A percentile compares a stretch with the other conserved stretches of the same genome.
Conservation (phyloP, 78 protist genomes). For the Parvularia atlantis region DNA sequence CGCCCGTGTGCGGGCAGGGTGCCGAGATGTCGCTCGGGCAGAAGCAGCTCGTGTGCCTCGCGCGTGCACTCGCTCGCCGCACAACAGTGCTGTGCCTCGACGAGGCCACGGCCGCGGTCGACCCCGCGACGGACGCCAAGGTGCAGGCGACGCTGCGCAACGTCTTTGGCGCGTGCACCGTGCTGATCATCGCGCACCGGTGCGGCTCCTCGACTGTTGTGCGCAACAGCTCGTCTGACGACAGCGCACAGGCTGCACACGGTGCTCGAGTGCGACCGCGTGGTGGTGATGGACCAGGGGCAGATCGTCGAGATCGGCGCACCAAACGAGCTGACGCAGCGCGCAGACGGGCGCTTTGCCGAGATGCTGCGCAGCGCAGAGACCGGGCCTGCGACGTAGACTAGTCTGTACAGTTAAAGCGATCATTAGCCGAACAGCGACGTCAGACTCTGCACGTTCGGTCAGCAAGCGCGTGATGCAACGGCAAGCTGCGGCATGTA, state of each 20-base stretch:
- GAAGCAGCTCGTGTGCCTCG: conserved; percentile 61
- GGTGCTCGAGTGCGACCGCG: conserved; percentile 49
- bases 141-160: conserved; percentile 52
- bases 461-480: too few relatives aligned
- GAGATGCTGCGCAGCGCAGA: too few relatives aligned
- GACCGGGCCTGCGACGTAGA: too few relatives aligned
- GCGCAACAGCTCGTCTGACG: too few relatives aligned
- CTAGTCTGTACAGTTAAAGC: too few relatives aligned
- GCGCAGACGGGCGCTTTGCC: too few relatives aligned
- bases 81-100: conserved; percentile 20
- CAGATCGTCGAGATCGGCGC: conserved; percentile 29
- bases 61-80: conserved; percentile 67
- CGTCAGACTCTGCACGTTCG: too few relatives aligned
- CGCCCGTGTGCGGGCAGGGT: conserved; percentile 66
- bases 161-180: conserved; percentile 50
- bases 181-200: conserved; percentile 78
- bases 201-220: too few relatives aligned
- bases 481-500: too few relatives aligned
- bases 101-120: conserved; percentile 88
- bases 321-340: too few relatives aligned
- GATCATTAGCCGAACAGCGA: too few relatives aligned
- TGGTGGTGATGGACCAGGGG: conserved; percentile 53
- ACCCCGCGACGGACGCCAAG: conserved; percentile 49
- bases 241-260: background rate
- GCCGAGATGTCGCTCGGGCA: too few relatives aligned